Base-by-base conservation (phyloP, 257 asterid species). In the Solanum chaucha region DNA sequence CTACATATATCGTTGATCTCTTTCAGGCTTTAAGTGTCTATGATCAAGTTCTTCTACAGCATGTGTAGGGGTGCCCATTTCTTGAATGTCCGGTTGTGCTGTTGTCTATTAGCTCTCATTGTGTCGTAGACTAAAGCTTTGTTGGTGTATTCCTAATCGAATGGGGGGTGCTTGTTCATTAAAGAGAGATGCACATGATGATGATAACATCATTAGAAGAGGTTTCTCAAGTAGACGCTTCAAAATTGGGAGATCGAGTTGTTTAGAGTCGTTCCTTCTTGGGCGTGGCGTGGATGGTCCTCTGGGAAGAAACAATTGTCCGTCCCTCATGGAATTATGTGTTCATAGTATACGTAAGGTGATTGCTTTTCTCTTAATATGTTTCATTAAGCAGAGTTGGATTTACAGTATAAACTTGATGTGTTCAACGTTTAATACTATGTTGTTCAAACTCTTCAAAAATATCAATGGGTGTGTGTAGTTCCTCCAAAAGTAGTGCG, bases 151-250 rank as follows among this genome's bases (percentile, higher is more conserved):
- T 65, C 20, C 65, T 24, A 14, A 15, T 36, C 15, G 8, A 88
- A 97, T 97, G 99, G 98, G 99, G 87, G 95, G 96, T 89, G 98
- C 91, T 90, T 97, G 98, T 92, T 97, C 99, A 19, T 92, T 98
- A 88, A 97, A 97, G 94, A 94, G 93, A 80, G 98, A 90, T 89
- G 96, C 90, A 51, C 95, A 73, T 88, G 97, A 87, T 68, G 98
- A 94, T 75, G 96, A 97, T 68, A 90, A 74, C 83, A 86, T 86
- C 71, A 90, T 90, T 67, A 88, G 95, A 41, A 67, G 87, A 92
- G 96, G 95, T 77, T 89, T 91, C 87, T 93, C 97, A 2, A 94
- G 97, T 70, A 94, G 95, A 89, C 93, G 89, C 86, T 86, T 91
- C 86, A 97, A 97, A 92, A 87, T 98, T 90, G 97, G 95, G 88